Conservation (phyloP, 306 rosid species). For the Leucaena leucocephala region DNA sequence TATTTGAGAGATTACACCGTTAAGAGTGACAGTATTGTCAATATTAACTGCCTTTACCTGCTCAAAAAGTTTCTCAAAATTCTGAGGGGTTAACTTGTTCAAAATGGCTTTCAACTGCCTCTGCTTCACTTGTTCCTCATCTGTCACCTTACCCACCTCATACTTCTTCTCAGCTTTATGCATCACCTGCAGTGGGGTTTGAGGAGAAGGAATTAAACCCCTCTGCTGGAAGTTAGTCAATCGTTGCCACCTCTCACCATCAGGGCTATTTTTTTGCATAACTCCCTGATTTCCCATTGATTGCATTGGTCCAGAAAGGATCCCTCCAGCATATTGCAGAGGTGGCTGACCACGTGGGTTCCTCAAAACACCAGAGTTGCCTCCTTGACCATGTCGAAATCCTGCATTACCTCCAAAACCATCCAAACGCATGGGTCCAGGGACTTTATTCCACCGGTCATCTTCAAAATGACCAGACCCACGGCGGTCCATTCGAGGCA, state of each 20-base stretch:
- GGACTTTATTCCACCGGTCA: slow-evolving; percentile 68
- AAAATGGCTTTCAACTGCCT: slow-evolving; percentile 87
- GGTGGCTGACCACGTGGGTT: slow-evolving; percentile 61
- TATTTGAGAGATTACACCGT: slow-evolving; percentile 92
- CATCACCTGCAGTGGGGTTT: slow-evolving; percentile 69
- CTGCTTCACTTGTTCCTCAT: slow-evolving; percentile 81
- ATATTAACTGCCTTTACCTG: slow-evolving; percentile 93
- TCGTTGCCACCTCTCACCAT: slow-evolving; percentile 89
- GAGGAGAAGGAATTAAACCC: slow-evolving; percentile 88
- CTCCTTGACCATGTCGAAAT: slow-evolving; percentile 64
- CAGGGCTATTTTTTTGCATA: slow-evolving; percentile 69
- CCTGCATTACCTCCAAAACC: slow-evolving; percentile 57
- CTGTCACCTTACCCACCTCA: slow-evolving; percentile 85
- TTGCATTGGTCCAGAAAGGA: slow-evolving; percentile 79
- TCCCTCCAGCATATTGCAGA: slow-evolving; percentile 51
- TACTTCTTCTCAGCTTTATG: slow-evolving; percentile 94
- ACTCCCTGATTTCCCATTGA: slow-evolving; percentile 71
- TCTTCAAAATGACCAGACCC: slow-evolving; percentile 69
- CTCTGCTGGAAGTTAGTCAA: slow-evolving; percentile 62
- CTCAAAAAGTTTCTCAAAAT: slow-evolving; percentile 86
- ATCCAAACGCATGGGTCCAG: slow-evolving; percentile 55
- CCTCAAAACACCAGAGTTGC: slow-evolving; percentile 75
- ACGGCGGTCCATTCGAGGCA: slow-evolving; percentile 69
- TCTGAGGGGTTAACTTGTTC: slow-evolving; percentile 95
- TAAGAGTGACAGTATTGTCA: slow-evolving; percentile 69